phyloP scores from a whole-genome alignment of 192 early-diverging fungal genomes.

The Entrophospora sp. region DNA sequence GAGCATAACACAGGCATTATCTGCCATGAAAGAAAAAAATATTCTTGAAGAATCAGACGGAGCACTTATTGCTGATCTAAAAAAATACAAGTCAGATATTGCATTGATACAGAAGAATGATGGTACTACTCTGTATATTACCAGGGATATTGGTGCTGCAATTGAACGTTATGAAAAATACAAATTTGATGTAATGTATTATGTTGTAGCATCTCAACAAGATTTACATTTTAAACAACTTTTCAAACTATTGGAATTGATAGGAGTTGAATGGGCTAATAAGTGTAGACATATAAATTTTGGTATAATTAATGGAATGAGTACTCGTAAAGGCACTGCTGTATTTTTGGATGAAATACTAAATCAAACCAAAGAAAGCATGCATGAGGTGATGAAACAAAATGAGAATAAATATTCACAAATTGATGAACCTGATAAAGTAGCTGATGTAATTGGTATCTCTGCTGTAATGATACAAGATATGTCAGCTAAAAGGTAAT shows the following conservation, averaged over 20 bases:
- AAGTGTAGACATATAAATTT: slow-evolving; percentile 86
- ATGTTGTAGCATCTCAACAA: slow-evolving; percentile 87
- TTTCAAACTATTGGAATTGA: slow-evolving; percentile 83
- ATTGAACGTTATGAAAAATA: slow-evolving; percentile 80
- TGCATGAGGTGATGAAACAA: slow-evolving; percentile 86
- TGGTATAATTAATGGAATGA: slow-evolving; percentile 93
- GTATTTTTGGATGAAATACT: slow-evolving; percentile 96
- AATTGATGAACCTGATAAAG: slow-evolving; percentile 68
- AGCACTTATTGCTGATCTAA: slow-evolving; percentile 79
- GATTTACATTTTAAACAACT: slow-evolving; percentile 88
- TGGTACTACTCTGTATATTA: slow-evolving; percentile 88
- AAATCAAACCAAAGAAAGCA: slow-evolving; percentile 71
- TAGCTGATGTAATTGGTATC: slow-evolving; percentile 86
- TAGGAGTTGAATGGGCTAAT: slow-evolving; percentile 74
- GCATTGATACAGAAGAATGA: slow-evolving; percentile 84
- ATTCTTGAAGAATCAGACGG: slow-evolving; percentile 72
- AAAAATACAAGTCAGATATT: slow-evolving; percentile 71
- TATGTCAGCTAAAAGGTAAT: slow-evolving; percentile 53
- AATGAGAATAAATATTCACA: slow-evolving; percentile 81
- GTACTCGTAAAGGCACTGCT: slow-evolving; percentile 90
- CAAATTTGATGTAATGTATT: slow-evolving; percentile 88
- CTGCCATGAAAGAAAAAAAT: slow-evolving; percentile 62
- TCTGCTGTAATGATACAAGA: slow-evolving; percentile 90
- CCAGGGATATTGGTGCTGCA: slow-evolving; percentile 95
- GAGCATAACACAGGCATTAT: slow-evolving; percentile 57